Evolutionary conservation across 352 stramenopile species (phyloP), one percentile per base, ranked within the genome.

Genomic region (Globisporangium spiculum): DNA sequence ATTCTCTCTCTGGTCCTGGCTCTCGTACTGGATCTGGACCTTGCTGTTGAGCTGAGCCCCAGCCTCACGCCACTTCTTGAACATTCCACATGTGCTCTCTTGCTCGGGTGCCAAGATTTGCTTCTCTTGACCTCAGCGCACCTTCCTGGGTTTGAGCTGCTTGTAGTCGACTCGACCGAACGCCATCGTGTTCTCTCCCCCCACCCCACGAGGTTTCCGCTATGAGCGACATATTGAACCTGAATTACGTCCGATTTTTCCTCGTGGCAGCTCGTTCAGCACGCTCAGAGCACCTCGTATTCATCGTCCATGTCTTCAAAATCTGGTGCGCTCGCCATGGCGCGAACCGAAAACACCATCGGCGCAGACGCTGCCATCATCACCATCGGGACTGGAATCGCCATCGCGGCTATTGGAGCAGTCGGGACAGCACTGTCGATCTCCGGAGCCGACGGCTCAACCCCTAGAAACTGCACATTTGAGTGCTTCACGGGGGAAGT

Each of bases 301-400:
- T 66, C 58, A 12, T 68, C 66, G 36, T 68, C 67, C 61, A 72
- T 60, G 20, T 72, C 67, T 44, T 72, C 67, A 65, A 72, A 68
- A 38, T 72, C 67, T 8, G 67, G 67, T 16, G 60, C 60, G 36
- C 62, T 68, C 41, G 62, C 62, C 48, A 58, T 72, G 41, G 60
- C 67, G 54, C 60, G 67, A 7, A 72, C 44, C 6, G 60, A 68
- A 26, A 62, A 68, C 6, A 68, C 34, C 53, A 68, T 58, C 10
- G 60, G 62, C 12, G 67, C 62, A 1, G 62, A 72, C 34, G 62
- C 55, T n/a, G 62, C 55, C 9, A 68, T 3, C 24, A 68, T 27
- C 2, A 53, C 61, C 54, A 68, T 67, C 3, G 55, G 54, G 4
- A 72, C 22, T 1, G 54, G 52, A 10, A 64, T 64, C 16, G 67